These are phyloP conservation scores for Stephania japonica DNA, from an alignment of 164 flowering plant genomes.

Conservation along the genomic window DNA sequence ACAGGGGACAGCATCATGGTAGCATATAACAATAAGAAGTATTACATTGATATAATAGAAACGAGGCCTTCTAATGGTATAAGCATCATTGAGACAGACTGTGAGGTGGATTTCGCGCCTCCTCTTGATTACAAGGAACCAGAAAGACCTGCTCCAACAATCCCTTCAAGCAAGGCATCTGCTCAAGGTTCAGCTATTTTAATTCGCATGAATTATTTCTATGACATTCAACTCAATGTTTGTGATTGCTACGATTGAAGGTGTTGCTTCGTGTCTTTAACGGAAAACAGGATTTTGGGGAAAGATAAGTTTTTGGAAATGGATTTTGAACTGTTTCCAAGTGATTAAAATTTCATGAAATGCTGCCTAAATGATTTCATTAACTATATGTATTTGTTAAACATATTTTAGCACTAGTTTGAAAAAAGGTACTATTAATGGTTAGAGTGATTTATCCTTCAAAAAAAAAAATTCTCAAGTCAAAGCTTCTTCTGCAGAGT, in stretches of 20 bases:
- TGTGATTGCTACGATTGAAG: not conserved
- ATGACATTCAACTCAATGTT: no score
- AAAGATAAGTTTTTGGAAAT: no score
- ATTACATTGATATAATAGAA: conserved; percentile 84
- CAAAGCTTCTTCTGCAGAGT: not conserved
- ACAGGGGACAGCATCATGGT: conserved; percentile 96
- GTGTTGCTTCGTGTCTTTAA: no score
- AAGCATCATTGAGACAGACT: conserved; percentile 89
- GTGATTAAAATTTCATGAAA: no score
- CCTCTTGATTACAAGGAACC: conserved; percentile 96
- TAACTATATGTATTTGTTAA: not conserved
- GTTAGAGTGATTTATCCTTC: not conserved
- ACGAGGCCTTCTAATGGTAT: conserved; percentile 82
- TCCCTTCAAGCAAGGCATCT: conserved; percentile 37
- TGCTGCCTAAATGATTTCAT: no score
- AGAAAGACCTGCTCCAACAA: conserved; percentile 46
- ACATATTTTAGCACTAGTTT: not conserved
- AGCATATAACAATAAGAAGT: conserved; percentile 84
- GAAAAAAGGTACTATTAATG: no score
- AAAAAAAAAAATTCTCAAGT: not conserved
- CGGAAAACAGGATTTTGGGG: no score
- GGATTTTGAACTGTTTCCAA: no score
- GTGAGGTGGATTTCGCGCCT: conserved; percentile 98
- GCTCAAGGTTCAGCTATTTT: conserved; percentile 43
- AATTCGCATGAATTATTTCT: not conserved